These are phyloP conservation scores for Thermothelomyces thermophilus DNA, from an alignment of 2,329 filamentous ascomycete genomes.

Conservation along the genomic window DNA sequence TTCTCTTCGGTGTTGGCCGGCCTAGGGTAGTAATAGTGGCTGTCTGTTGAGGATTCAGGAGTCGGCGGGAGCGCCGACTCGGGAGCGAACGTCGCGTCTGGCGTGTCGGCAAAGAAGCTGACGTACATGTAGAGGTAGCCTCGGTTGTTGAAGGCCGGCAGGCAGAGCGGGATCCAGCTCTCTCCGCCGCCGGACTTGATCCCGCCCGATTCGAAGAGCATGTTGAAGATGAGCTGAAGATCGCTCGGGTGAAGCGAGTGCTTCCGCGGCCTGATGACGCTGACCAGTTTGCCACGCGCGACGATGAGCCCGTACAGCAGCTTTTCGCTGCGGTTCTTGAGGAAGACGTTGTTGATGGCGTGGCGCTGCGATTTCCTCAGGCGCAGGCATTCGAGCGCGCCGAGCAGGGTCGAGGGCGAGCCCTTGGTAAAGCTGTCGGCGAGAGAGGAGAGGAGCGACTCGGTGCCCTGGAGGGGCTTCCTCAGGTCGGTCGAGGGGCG, in stretches of 20 bases:
- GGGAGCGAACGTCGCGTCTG: conserved; percentile 40
- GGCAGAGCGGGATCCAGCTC: conserved; percentile 93
- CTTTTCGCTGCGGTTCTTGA: conserved; percentile 69
- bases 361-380: conserved; percentile 82
- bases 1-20: not conserved
- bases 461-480: conserved; percentile 83
- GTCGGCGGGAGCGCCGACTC: conserved; percentile 26
- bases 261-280: conserved; percentile 86
- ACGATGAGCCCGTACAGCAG: conserved; percentile 91
- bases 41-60: not conserved
- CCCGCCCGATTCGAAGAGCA: conserved; percentile 93
- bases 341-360: conserved; percentile 77
- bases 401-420: conserved; percentile 80
- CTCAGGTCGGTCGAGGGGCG: conserved; percentile 91
- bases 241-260: conserved; percentile 95
- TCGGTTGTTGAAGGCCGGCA: conserved; percentile 94
- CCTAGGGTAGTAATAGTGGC: not conserved
- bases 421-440: conserved; percentile 93
- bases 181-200: conserved; percentile 87
- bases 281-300: conserved; percentile 85
- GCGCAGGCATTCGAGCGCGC: conserved; percentile 87
- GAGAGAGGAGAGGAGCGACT: conserved; percentile 81
- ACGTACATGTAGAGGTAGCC: conserved; percentile 99
- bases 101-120: conserved; percentile 71
- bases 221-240: conserved; percentile 95